phyloP scores from a whole-genome alignment of 2,329 filamentous ascomycete genomes.

The Didymella segeticola region DNA sequence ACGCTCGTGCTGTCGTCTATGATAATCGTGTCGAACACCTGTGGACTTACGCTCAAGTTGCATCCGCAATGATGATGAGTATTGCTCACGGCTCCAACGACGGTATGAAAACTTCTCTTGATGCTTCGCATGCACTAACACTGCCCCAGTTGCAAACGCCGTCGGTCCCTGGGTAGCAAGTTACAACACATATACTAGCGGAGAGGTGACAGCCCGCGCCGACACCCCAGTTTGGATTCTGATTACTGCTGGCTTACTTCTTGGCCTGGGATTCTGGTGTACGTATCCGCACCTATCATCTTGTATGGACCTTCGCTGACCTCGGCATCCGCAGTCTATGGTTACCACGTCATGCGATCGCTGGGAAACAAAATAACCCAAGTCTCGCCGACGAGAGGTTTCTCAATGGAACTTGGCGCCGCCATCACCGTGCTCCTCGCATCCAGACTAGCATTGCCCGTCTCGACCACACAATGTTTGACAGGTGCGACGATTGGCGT shows the following conservation, averaged over 20 bases:
- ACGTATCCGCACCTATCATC: conserved; percentile 58
- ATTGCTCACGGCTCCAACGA: conserved; percentile 77
- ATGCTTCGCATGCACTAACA: not conserved
- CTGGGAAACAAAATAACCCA: conserved; percentile 68
- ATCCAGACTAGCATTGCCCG: conserved; percentile 66
- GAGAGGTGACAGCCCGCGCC: conserved; percentile 53
- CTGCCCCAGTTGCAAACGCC: conserved; percentile 58
- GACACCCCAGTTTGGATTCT: conserved; percentile 68
- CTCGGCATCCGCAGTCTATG: not conserved
- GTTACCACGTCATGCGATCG: conserved; percentile 64
- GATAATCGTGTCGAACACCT: conserved; percentile 57
- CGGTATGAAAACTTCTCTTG: not conserved
- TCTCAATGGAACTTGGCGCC: conserved; percentile 47
- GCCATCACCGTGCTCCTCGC: conserved; percentile 69
- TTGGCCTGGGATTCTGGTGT: conserved; percentile 64
- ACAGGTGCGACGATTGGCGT: conserved; percentile 34
- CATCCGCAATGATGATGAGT: conserved; percentile 71
- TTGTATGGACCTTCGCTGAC: not conserved
- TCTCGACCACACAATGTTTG: conserved; percentile 68
- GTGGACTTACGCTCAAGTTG: conserved; percentile 52
- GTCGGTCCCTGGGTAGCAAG: conserved; percentile 65
- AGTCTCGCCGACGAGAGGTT: conserved; percentile 64
- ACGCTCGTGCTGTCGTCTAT: conserved; percentile 52
- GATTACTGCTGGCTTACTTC: conserved; percentile 59
- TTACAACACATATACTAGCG: conserved; percentile 65